Percentiles rank a stretch among this genome's conserved stretches.
These are phyloP conservation scores for Beauveria sp. DNA, from an alignment of 2,329 filamentous ascomycete genomes.

Conservation along the genomic window DNA sequence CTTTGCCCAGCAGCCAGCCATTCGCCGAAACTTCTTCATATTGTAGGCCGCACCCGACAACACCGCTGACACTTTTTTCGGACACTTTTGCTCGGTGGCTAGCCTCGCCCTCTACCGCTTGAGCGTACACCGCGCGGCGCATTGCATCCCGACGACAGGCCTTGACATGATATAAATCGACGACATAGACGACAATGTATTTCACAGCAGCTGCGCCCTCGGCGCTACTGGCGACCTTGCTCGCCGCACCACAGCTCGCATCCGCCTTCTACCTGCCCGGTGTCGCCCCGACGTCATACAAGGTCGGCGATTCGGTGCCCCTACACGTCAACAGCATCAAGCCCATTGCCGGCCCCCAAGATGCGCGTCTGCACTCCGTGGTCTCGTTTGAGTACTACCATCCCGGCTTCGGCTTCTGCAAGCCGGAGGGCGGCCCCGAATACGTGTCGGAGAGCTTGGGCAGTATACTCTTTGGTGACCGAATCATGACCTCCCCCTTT, in stretches of 20 bases:
- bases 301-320: slow-evolving; percentile 68
- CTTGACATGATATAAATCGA: slow-evolving; percentile 22
- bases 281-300: slow-evolving; percentile 89
- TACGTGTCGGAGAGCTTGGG: slow-evolving; percentile 76
- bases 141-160: neutral
- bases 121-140: slow-evolving; percentile 5
- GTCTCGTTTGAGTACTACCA: slow-evolving; percentile 97
- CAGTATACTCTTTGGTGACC: slow-evolving; percentile 93
- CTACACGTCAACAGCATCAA: slow-evolving; percentile 90
- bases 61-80: neutral
- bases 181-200: slow-evolving; percentile 31
- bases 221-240: slow-evolving; percentile 42
- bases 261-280: slow-evolving; percentile 92
- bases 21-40: neutral
- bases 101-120: neutral
- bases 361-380: slow-evolving; percentile 81
- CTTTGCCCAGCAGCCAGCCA: neutral
- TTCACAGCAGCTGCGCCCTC: slow-evolving; percentile 37
- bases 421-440: slow-evolving; percentile 66
- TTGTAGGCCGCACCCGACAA: neutral
- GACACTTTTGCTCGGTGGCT: neutral
- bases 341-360: slow-evolving; percentile 67
- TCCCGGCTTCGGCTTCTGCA: slow-evolving; percentile 78
- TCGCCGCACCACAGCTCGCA: slow-evolving; percentile 45
- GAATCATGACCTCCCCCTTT: slow-evolving; percentile 94